phyloP scores from a whole-genome alignment of 257 asterid genomes.

The Apocynum venetum region DNA sequence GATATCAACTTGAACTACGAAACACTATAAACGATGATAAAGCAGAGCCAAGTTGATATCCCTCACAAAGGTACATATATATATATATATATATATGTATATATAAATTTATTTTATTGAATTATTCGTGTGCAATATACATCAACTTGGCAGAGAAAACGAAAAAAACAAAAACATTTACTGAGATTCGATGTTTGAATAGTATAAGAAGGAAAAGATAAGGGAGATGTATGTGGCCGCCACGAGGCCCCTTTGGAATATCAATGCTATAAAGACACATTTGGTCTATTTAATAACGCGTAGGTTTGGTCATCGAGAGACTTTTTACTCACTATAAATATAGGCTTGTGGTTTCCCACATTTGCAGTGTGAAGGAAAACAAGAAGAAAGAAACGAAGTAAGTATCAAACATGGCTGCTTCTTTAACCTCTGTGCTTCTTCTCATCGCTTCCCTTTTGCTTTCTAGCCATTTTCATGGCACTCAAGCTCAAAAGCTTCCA shows the following conservation, averaged over 20 bases:
- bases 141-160: too few species aligned
- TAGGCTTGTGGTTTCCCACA: background rate
- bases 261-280: background rate
- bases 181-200: background rate
- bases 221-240: constrained; percentile 3
- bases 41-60: too few species aligned
- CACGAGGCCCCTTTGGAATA: background rate
- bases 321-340: background rate
- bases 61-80: too few species aligned
- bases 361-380: background rate
- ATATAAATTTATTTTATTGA: too few species aligned
- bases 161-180: too few species aligned
- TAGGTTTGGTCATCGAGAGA: background rate
- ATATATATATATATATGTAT: too few species aligned
- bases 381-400: background rate
- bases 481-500: constrained; percentile 30
- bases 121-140: background rate
- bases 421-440: constrained; percentile 16
- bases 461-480: constrained; percentile 11
- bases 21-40: too few species aligned
- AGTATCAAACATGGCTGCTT: constrained; percentile 3
- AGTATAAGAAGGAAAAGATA: background rate
- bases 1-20: too few species aligned
- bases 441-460: constrained; percentile 21
- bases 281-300: background rate